Percentiles rank a stretch among this genome's conserved stretches.
Conservation (phyloP, 805 yeast genomes). For the Candida mattraensis region DNA sequence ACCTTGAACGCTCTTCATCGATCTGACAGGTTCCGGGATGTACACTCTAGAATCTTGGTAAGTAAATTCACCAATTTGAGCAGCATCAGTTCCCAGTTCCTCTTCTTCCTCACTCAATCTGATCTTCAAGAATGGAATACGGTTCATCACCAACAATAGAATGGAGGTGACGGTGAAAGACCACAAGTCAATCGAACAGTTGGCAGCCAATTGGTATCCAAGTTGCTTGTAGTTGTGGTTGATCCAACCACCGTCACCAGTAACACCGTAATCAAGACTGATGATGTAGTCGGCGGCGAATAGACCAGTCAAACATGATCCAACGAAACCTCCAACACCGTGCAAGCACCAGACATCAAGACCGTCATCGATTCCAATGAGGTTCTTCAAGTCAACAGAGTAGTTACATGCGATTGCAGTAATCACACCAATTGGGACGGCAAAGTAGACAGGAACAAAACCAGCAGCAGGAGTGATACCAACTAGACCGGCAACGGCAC, state of each 20-base stretch:
- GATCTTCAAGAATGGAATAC: slow-evolving; percentile 75
- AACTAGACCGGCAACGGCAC: slow-evolving; percentile 91
- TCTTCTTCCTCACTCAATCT: slow-evolving; percentile 88
- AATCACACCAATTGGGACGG: slow-evolving; percentile 79
- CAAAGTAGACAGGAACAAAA: slow-evolving; percentile 86
- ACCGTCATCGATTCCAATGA: slow-evolving; percentile 85
- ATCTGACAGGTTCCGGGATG: slow-evolving; percentile 79
- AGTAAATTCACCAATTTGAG: slow-evolving; percentile 89
- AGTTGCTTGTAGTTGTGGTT: slow-evolving; percentile 80
- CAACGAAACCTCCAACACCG: slow-evolving; percentile 90
- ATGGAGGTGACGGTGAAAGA: slow-evolving; percentile 71
- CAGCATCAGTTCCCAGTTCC: slow-evolving; percentile 81
- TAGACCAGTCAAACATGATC: slow-evolving; percentile 82
- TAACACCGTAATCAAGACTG: slow-evolving; percentile 66
- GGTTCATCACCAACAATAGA: slow-evolving; percentile 65
- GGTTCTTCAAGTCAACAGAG: slow-evolving; percentile 76
- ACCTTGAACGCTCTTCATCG: slow-evolving; percentile 37
- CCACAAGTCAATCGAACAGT: slow-evolving; percentile 70
- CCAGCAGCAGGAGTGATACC: slow-evolving; percentile 98
- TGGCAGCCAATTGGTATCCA: slow-evolving; percentile 85
- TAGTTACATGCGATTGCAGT: slow-evolving; percentile 79
- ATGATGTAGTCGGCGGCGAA: slow-evolving; percentile 92
- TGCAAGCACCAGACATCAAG: slow-evolving; percentile 92
- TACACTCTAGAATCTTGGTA: slow-evolving; percentile 63
- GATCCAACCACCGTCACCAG: slow-evolving; percentile 84